Base-by-base conservation (phyloP, 257 asterid species). In the Nicotiana undulata region DNA sequence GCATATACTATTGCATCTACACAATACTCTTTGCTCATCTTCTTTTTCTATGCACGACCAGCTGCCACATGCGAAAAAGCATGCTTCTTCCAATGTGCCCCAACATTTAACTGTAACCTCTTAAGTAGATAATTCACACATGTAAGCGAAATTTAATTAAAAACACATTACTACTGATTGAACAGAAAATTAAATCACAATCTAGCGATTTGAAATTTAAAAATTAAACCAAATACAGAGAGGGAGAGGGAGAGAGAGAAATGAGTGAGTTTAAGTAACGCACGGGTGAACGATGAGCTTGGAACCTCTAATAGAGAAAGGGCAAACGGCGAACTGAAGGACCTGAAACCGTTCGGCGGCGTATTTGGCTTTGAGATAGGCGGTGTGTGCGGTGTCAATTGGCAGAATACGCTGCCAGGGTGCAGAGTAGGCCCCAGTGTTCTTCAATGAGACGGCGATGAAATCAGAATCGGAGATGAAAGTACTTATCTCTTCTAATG, bases 251-350 rank as follows among this genome's bases (percentile, higher is more conserved):
- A 3, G 17, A 65, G 5, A 52, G 5, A 52, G 44, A 49, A 1
- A 53, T 26, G 63, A 79, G 34, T 12, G 55, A 37, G 76, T 67
- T 34, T 3, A 58, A 72, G 68, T 32, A 16, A 79, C 95, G 84
- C 84, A 95, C 99, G 99, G 98, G 81, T 92, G 87, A 52, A 92
- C 94, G 58, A 86, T 83, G 84, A 91, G 87, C 84, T 90, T 91
- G 77, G 97, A 91, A 51, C 82, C 94, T 64, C 87, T 77, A 56
- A 89, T 83, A 16, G 95, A 89, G 77, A 93, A 93, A 12, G 99
- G 98, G 86, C 97, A 95, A 87, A 93, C 94, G 24, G 97, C 91
- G 74, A 93, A 93, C 86, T 95, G 97, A 81, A 95, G 87, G 76
- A 93, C 84, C 88, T 92, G 97, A 86, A 88, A 95, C 76, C 93